Percentiles rank a stretch among this genome's conserved stretches.
phyloP scores from a whole-genome alignment of 768 basidiomycete genomes.

The Coprinellus aureogranulatus region DNA sequence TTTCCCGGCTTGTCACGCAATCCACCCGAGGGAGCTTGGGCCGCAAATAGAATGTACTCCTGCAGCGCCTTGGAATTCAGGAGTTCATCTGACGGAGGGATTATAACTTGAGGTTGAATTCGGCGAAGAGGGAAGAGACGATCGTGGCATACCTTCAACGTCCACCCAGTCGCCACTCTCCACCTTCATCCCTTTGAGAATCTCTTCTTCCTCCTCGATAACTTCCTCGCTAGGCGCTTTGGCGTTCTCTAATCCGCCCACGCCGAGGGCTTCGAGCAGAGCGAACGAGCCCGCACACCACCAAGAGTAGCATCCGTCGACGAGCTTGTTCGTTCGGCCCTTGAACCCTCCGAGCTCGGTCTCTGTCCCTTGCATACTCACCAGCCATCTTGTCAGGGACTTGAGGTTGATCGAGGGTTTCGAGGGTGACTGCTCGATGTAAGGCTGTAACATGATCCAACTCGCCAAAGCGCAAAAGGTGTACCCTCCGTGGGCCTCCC shows the following conservation, averaged over 20 bases:
- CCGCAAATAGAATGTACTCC: constrained; percentile 82
- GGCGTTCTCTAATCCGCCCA: constrained; percentile 36
- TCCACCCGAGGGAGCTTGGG: constrained; percentile 83
- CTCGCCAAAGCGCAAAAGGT: constrained; percentile 90
- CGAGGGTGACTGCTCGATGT: constrained; percentile 26
- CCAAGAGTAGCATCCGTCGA: constrained; percentile 99
- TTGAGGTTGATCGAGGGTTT: constrained; percentile 53
- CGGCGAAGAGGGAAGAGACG: no score
- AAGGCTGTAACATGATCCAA: constrained; percentile 74
- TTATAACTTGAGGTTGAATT: no score
- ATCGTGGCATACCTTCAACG: constrained; percentile 47
- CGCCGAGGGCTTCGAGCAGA: constrained; percentile 62
- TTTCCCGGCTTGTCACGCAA: constrained; percentile 95
- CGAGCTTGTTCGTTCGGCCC: constrained; percentile 96
- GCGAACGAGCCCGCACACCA: constrained; percentile 93
- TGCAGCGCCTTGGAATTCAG: constrained; percentile 73
- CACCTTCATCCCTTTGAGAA: constrained; percentile 12
- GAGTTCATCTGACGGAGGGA: constrained; percentile 35
- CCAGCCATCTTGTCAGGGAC: constrained; percentile 74
- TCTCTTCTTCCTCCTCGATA: constrained; percentile 1
- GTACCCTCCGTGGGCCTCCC: constrained; percentile 98
- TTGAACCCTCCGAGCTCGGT: constrained; percentile 89
- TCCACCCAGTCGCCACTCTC: constrained; percentile 58
- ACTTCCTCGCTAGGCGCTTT: constrained; percentile 25
- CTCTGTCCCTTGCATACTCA: constrained; percentile 79